Evolutionary conservation across 2,329 filamentous ascomycete species (phyloP), one percentile per base, ranked within the genome.

Genomic region (Penicillium digitatum): DNA sequence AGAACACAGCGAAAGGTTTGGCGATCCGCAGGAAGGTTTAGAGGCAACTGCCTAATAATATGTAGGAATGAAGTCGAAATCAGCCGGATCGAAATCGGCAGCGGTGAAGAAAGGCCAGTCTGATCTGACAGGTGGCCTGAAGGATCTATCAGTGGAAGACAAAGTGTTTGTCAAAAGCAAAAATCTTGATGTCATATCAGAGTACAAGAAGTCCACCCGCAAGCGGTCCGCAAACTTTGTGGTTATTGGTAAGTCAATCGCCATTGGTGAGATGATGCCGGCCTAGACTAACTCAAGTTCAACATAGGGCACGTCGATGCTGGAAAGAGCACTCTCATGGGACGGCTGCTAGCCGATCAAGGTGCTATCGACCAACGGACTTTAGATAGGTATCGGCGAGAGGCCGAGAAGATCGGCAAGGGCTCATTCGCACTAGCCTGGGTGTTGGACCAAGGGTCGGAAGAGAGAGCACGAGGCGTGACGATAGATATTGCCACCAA

Each of bases 401-500:
- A 96, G 74, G 93, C 94, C 0, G 88, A 95, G 64, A 90, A 86
- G 56, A 88, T 95, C 37, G 94, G 94, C 5, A 99, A 99, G 72
- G 87, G 89, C 2, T 97, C 94, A 0, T 99, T 99, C 74, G 93
- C 93, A 12, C 81, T 99, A 22, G 94, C 95, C 1, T 99, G 94
- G 94, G 90, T 99, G 2, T 83, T 99, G 74, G 94, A 99, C 70
- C 89, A 96, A 71, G 87, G 90, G 20, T 85, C 86, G 0, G 94
- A 99, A 69, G 94, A 99, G 72, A 83, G 94, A 60, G 86, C 85
- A 55, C 85, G 92, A 55, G 94, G 94, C 42, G 90, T 99, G 8
- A 99, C 94, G 0, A 96, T 99, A 46, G 94, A 99, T 69, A 94
- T 97, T 67, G 93, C 94, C 9, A 95, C 89, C 18, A 95, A 95